A percentile compares a stretch with the other conserved stretches of the same genome.
Conservation (phyloP, 176 grass and related monocot species). For the Rhipidocladum racemiflorum region DNA sequence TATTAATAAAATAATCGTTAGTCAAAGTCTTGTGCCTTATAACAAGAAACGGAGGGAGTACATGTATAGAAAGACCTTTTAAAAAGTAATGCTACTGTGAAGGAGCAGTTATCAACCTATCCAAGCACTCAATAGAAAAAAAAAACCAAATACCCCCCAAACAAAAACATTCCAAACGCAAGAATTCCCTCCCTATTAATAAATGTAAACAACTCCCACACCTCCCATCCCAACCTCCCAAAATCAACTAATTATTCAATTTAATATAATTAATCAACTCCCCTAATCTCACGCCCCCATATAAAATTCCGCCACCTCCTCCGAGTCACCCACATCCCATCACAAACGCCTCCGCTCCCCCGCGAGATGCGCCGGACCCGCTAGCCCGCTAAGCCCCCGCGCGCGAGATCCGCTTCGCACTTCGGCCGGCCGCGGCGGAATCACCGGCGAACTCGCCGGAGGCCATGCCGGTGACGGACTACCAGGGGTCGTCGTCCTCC, state of each 20-base stretch:
- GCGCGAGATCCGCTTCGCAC: not conserved
- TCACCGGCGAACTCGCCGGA: not conserved
- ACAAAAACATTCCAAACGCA: not conserved
- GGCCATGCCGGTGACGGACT: not conserved
- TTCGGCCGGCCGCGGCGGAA: not conserved
- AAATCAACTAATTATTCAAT: constrained; percentile 3
- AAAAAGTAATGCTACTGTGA: not conserved
- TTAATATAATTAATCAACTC: not conserved
- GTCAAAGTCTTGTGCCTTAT: too few species aligned
- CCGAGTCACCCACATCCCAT: not conserved
- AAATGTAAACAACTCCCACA: not conserved
- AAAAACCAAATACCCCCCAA: not conserved
- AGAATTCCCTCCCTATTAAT: constrained; percentile 25
- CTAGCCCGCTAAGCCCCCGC: not conserved
- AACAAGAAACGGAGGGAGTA: too few species aligned
- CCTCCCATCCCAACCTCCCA: not conserved
- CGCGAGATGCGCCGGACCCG: not conserved
- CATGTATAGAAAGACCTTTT: too few species aligned
- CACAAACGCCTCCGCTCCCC: not conserved
- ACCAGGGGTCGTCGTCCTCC: not conserved
- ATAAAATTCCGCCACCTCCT: constrained; percentile 38
- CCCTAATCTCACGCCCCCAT: constrained; percentile 34
- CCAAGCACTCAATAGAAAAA: not conserved
- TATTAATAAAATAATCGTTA: too few species aligned
- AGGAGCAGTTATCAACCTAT: not conserved